Base-by-base conservation (phyloP, 345 rosid genomes). In the Clausena lansium region DNA sequence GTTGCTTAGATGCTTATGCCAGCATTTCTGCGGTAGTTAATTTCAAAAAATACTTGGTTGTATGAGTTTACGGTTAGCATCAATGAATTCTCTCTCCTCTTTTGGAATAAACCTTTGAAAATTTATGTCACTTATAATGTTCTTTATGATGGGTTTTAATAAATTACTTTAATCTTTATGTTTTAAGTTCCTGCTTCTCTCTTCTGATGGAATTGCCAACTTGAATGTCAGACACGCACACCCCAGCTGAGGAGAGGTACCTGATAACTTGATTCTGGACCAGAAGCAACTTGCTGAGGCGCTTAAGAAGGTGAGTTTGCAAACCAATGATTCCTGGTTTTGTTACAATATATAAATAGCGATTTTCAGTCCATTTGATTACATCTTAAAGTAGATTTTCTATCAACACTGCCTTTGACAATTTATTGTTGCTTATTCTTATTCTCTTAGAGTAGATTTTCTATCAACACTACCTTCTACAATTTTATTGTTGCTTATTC, bases 221-320 rank as follows among this genome's bases (percentile, higher is more conserved):
- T 6, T 73, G 74, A 30, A 27, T 57, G 35, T 35, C 87, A 89
- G 90, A 85, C 38, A 19, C 50, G 19, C 67, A 84, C 33, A 85
- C 78, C 64, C 84, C 81, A 38, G 75, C 77, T 10, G 86, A 85
- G 80, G 91, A 85, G 83, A 89, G 78, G 77, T 80, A 4, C 81
- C 89, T 2, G 86, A 85, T 54, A 85, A 79, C 80, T 50, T 88
- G 81, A 83, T 83, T 78, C 76, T 89, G 70, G 92, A 91, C 77
- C 79, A 80, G 20, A 78, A 89, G 66, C 69, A 78, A 55, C 86
- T 89, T 32, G 84, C 77, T 0, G 80, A 87, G 72, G 86, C 91
- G 11, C 86, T 87, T 3, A 85, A 80, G 85, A 91, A 88, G 89
- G 94, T 91, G 70, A 79, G 50, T 57, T 15, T 14, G 25, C 4